A percentile compares a stretch with the other conserved stretches of the same genome.
phyloP scores from a whole-genome alignment of 106 monocot species.

The Cymbidium sinense region DNA sequence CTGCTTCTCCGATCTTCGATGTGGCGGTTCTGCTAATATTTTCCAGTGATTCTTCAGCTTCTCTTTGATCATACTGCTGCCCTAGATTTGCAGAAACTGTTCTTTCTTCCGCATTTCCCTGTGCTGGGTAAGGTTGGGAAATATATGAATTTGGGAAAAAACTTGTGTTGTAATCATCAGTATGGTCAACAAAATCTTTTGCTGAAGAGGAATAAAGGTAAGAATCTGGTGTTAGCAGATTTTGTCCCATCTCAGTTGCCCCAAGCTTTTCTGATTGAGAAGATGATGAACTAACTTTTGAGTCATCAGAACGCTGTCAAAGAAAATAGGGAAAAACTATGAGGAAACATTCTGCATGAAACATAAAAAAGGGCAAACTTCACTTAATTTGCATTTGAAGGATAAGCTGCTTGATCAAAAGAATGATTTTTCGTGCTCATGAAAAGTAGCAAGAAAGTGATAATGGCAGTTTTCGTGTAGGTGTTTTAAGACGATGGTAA shows the following conservation, averaged over 20 bases:
- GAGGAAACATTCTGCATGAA: too few relatives aligned
- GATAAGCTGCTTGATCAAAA: too few relatives aligned
- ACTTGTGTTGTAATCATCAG: background rate
- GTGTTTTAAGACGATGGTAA: too few relatives aligned
- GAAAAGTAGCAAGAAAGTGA: too few relatives aligned
- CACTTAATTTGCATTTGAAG: too few relatives aligned
- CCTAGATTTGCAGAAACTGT: background rate
- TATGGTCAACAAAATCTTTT: background rate
- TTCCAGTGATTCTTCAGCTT: background rate
- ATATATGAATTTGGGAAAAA: background rate
- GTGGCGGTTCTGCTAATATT: background rate
- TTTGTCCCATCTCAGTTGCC: background rate
- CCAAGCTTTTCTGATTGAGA: constrained; percentile 1
- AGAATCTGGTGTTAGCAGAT: background rate
- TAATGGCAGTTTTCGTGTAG: too few relatives aligned
- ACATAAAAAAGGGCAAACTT: too few relatives aligned
- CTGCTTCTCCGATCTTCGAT: constrained; percentile 25
- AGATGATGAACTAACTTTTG: constrained; percentile 1
- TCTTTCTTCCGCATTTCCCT: background rate
- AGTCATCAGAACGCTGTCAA: constrained; percentile 1
- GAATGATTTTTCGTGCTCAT: too few relatives aligned
- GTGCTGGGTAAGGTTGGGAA: background rate
- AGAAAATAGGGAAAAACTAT: background rate
- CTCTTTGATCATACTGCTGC: background rate
- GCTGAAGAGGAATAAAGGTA: background rate